Evolutionary conservation across 257 asterid genomes (phyloP).

Genomic region (Solanum pennellii): DNA sequence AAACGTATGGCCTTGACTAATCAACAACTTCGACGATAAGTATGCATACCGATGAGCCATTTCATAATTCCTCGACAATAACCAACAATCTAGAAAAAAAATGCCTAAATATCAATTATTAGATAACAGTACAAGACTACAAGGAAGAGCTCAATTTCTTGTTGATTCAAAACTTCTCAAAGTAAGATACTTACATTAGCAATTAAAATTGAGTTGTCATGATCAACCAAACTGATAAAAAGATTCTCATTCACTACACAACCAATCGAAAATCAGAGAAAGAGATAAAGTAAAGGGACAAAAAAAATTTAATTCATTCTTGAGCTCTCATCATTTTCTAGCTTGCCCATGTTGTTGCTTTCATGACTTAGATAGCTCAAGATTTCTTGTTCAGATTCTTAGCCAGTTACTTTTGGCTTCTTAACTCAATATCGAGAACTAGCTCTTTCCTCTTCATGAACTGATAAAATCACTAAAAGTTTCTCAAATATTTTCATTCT

Average conservation of each 20-base stretch:
- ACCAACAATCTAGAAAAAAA: background rate
- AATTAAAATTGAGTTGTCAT: background rate
- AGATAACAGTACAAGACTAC: background rate
- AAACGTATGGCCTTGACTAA: background rate
- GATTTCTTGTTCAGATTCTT: background rate
- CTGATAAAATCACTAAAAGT: background rate
- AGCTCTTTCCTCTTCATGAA: background rate
- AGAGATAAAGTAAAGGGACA: background rate
- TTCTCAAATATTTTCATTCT: background rate
- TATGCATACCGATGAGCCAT: background rate
- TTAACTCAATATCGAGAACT: background rate
- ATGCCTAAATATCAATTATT: background rate
- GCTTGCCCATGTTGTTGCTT: background rate
- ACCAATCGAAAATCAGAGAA: background rate
- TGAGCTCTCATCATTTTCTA: background rate
- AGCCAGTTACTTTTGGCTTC: background rate
- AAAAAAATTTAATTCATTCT: background rate
- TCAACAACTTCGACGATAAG: background rate
- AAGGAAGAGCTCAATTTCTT: background rate
- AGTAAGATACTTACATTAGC: background rate
- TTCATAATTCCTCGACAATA: background rate
- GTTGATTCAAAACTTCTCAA: background rate
- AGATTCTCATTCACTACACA: background rate
- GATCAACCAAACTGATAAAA: background rate
- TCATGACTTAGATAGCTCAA: background rate